Evolutionary conservation across 345 rosid species (phyloP).

Genomic region (Ailanthus altissimus): DNA sequence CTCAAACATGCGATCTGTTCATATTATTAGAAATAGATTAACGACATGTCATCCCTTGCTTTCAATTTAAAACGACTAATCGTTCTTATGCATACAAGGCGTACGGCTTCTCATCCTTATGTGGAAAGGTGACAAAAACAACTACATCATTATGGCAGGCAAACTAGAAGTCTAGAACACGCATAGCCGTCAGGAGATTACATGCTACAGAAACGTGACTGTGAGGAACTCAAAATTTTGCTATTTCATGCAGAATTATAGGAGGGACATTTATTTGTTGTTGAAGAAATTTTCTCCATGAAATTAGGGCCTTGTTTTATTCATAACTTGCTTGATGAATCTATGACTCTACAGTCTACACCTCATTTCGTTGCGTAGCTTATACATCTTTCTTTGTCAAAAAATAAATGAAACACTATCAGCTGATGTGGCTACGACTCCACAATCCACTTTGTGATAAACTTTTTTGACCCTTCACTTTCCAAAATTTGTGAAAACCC

Average conservation of each 20-base stretch:
- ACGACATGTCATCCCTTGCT: no score
- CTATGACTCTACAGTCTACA: no score
- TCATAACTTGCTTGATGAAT: neutral
- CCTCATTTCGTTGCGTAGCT: neutral
- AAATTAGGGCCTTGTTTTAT: neutral
- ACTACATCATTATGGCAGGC: no score
- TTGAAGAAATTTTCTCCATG: neutral
- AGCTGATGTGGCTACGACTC: neutral
- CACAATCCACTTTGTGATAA: no score
- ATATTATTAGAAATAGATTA: no score
- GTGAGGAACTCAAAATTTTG: no score
- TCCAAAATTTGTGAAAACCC: no score
- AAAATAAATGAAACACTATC: neutral
- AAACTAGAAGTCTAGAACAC: no score
- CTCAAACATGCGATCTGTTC: no score
- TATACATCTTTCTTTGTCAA: neutral
- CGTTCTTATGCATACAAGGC: neutral
- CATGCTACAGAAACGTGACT: no score
- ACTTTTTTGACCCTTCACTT: no score
- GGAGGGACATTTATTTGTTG: neutral
- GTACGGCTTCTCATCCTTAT: neutral
- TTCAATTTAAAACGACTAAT: neutral
- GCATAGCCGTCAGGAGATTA: no score
- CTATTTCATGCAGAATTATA: conserved; percentile 2
- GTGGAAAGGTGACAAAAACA: neutral